phyloP scores from a whole-genome alignment of 257 asterid genomes.

The Ocimum tenuiflorum region DNA sequence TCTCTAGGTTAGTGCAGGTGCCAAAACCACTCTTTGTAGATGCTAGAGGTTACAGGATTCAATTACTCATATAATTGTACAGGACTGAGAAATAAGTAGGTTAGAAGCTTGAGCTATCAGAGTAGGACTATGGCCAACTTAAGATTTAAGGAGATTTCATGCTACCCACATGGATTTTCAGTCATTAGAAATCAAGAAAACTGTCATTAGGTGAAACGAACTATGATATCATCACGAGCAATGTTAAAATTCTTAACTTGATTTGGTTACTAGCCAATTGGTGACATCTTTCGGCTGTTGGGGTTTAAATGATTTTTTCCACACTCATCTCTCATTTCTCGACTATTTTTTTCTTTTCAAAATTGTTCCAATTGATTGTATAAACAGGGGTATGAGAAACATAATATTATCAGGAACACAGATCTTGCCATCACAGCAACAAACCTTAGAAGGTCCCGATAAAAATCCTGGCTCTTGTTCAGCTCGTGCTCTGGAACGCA shows the following conservation, averaged over 20 bases:
- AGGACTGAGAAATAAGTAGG: neutral
- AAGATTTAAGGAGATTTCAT: neutral
- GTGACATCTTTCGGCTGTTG: neutral
- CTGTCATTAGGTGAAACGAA: neutral
- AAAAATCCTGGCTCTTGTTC: constrained; percentile 60
- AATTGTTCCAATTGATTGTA: neutral
- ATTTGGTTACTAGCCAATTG: neutral
- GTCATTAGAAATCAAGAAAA: neutral
- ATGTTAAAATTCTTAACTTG: neutral
- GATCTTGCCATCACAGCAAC: neutral
- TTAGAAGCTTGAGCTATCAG: neutral
- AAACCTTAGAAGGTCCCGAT: constrained; percentile 84
- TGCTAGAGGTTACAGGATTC: neutral
- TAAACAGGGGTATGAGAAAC: neutral
- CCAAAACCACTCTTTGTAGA: neutral
- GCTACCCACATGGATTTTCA: neutral
- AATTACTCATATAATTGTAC: neutral
- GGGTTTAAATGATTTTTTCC: neutral
- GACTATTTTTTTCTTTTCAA: neutral
- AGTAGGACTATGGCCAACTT: no score
- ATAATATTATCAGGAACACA: neutral
- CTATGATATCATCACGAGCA: neutral
- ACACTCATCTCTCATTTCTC: neutral
- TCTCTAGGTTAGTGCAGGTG: neutral
- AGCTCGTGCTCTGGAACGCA: constrained; percentile 59